Conservation (phyloP, 1,284 basidiomycete genomes). For the Exobasidium rhododendri region DNA sequence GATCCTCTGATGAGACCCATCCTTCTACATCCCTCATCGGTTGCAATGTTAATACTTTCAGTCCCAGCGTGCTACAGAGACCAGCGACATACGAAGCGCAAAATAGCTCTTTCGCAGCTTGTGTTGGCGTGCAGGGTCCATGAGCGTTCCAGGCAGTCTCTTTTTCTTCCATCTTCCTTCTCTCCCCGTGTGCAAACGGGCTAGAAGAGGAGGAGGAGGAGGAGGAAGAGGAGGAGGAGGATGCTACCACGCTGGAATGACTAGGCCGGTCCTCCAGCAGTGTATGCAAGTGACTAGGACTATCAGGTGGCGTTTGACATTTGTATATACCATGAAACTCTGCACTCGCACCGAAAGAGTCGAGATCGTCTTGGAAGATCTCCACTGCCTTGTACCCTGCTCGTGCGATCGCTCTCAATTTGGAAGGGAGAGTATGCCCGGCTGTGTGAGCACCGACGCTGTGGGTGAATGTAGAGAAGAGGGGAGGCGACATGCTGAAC, state of each 20-base stretch:
- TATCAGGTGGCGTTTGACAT: constrained; percentile 31
- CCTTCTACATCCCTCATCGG: constrained; percentile 56
- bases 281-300: constrained; percentile 23
- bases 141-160: constrained; percentile 25
- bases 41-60: constrained; percentile 54
- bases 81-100: constrained; percentile 47
- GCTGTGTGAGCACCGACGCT: constrained; percentile 33
- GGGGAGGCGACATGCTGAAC: neutral
- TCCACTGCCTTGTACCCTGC: constrained; percentile 53
- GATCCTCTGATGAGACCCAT: constrained; percentile 26
- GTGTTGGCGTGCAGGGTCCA: constrained; percentile 27
- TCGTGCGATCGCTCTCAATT: constrained; percentile 43
- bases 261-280: constrained; percentile 10
- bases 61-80: constrained; percentile 30
- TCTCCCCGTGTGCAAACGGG: neutral
- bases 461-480: constrained; percentile 34
- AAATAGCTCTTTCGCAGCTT: constrained; percentile 26
- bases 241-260: constrained; percentile 15
- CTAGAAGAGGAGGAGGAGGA: constrained; percentile 21
- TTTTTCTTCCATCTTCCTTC: neutral
- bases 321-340: constrained; percentile 30
- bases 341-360: constrained; percentile 39
- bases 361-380: constrained; percentile 54
- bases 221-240: constrained; percentile 16
- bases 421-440: constrained; percentile 46